These are phyloP conservation scores for Talaromyces sp. DNA, from an alignment of 2,329 filamentous ascomycete genomes.

Conservation along the genomic window DNA sequence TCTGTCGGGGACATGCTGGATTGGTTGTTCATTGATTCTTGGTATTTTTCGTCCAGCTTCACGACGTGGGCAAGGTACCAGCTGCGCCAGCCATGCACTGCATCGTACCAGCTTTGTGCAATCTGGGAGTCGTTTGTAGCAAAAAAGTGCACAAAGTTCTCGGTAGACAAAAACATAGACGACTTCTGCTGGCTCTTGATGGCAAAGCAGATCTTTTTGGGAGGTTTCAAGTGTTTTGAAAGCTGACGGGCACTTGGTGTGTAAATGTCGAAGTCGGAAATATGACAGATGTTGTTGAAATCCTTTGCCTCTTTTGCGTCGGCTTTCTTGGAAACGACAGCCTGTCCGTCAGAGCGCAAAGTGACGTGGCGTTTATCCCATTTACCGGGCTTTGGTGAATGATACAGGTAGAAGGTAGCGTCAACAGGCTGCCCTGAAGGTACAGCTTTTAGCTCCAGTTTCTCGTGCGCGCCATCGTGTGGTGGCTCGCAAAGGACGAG, in stretches of 20 bases:
- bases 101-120: constrained; percentile 63
- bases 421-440: constrained; percentile 59
- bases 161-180: constrained; percentile 71
- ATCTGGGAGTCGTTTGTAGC: constrained; percentile 65
- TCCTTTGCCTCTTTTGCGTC: constrained; percentile 56
- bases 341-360: constrained; percentile 66
- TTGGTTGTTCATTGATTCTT: constrained; percentile 4
- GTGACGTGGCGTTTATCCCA: constrained; percentile 84
- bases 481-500: constrained; percentile 62
- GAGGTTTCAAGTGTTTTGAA: constrained; percentile 68
- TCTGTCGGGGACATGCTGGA: constrained; percentile 17
- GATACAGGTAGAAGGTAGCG: constrained; percentile 65
- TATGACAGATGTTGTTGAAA: constrained; percentile 65
- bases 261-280: constrained; percentile 93
- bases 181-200: constrained; percentile 90
- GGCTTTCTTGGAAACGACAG: constrained; percentile 62
- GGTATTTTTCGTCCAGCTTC: constrained; percentile 46
- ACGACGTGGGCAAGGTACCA: constrained; percentile 81
- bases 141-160: constrained; percentile 91
- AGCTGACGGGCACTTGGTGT: constrained; percentile 63
- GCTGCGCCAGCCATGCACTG: constrained; percentile 76
- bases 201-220: constrained; percentile 79
- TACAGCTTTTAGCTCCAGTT: constrained; percentile 59
- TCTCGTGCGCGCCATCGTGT: constrained; percentile 37
- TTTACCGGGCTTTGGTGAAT: constrained; percentile 74